Base-by-base conservation (phyloP, 2,329 filamentous ascomycete genomes). In the Phoma sp. region DNA sequence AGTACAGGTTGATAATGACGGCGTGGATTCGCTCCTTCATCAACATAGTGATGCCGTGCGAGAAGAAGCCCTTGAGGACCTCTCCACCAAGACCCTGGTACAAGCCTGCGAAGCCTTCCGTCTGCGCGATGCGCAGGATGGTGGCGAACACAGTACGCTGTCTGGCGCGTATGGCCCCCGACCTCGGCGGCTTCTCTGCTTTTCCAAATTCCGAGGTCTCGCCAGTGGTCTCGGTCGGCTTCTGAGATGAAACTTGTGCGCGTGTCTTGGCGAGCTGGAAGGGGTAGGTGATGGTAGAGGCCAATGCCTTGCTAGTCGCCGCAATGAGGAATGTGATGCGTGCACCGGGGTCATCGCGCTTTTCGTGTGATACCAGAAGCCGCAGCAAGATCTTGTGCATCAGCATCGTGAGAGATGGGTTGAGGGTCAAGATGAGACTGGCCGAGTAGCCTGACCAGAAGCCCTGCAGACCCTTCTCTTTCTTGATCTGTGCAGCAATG, bases 371-470 rank as follows among this genome's bases (percentile, higher is more conserved):
- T 1, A 92, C 78, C 2, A 89, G 71, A 1, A 80, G 70, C 47
- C 84, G 82, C 62, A 88, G 87, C 19, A 95, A 78, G 7, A 88
- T 77, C 64, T 91, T 88, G 68, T 96, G 91, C 27, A 96, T 79
- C 63, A 94, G 87, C 71, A 96, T 93, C 0, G 93, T 96, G 60
- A 96, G 83, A 61, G 89, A 88, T 1, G 93, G 92, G 67, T 96
- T 96, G 25, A 96, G 80, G 0, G 92, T 93, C 45, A 96, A 77
- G 35, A 96, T 82, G 54, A 96, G 74, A 21, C 85, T 88, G 2
- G 92, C 91, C 19, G 89, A 91, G 73, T 96, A 96, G 0, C 92
- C 92, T 0, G 91, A 88, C 93, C 92, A 96, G 66, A 96, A 88
- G 2, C 91, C 92, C 39, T 80, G 71, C 9, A 92, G 56, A 0